Evolutionary conservation across 306 rosid species (phyloP).

Genomic region (Rosa persica): DNA sequence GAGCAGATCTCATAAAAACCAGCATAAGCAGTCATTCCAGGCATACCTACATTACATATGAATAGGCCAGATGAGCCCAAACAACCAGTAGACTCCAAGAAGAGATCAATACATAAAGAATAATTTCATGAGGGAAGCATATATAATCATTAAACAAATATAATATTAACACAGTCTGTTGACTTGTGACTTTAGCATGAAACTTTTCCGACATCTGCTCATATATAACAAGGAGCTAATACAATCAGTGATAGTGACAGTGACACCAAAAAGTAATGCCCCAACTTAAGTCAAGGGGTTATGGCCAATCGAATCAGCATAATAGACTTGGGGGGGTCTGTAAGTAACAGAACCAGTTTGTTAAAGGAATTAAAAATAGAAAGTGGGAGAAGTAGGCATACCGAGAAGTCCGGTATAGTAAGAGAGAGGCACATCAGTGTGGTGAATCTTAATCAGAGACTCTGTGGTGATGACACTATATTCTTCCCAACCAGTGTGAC

Average conservation of each 20-base stretch:
- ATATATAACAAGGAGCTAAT: not conserved
- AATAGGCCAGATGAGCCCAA: not conserved
- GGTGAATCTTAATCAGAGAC: constrained; percentile 42
- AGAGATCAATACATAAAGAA: not conserved
- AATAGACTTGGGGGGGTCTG: not conserved
- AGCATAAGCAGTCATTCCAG: constrained; percentile 37
- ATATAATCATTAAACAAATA: not conserved
- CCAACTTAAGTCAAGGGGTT: not conserved
- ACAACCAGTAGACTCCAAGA: not conserved
- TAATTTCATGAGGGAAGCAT: not conserved
- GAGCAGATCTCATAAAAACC: constrained; percentile 32
- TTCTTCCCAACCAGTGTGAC: constrained; percentile 63
- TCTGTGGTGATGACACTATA: constrained; percentile 40
- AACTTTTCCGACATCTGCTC: not conserved
- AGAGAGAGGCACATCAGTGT: constrained; percentile 63
- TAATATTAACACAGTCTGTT: not conserved
- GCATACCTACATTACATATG: constrained; percentile 27
- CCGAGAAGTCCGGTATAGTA: constrained; percentile 71
- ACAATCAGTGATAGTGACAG: not conserved
- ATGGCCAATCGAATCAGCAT: not conserved
- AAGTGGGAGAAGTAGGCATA: constrained; percentile 13
- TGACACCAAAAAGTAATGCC: not conserved
- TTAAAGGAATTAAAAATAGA: not conserved
- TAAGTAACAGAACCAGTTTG: not conserved
- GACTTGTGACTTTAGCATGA: not conserved